Evolutionary conservation across 2,329 filamentous ascomycete genomes (phyloP), one percentile per base, ranked within the genome.

Genomic region (Colletotrichum spinosum): DNA sequence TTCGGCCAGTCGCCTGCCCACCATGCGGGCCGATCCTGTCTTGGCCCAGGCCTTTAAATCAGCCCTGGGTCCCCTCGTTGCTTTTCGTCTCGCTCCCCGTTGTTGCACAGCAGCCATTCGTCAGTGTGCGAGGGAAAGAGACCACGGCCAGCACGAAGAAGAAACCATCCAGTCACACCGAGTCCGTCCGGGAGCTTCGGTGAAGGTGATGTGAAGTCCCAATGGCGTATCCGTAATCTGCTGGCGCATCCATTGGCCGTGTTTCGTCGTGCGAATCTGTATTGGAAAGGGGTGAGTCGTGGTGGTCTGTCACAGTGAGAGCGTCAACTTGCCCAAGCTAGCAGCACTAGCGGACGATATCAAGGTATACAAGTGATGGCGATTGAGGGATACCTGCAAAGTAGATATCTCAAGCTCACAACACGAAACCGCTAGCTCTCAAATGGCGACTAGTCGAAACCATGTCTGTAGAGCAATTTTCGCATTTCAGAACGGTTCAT

Each of bases 1-100:
- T 34, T 44, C n/a, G 37, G 39, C 44, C 34, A 34, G 11, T 9
- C 25, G 37, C 25, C 41, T 52, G 50, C 56, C 49, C 56, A 25
- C 57, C 45, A 13, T 55, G 57, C 62, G 57, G 62, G 57, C 62
- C 57, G 62, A 65, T 61, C 62, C 62, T 61, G 57, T 52, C 62
- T 60, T 65, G 57, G 57, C 62, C 48, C n/a, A 25, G 25, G 50
- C 34, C 46, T 52, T 37, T 45, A 45, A 55, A 33, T 45, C 60
- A 46, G 54, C 48, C 50, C 15, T 15, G 41, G 34, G 39, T 9
- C 38, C 25, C 25, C 42, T 17, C 15, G 15, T 54, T 65, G 56
- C 45, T 55, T 60, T 55, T 61, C 35, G 45, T 37, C 42, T 15
- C n/a, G 35, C 34, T 17, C 17, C 17, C 17, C 12, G 33, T 17